Percentiles rank a stretch among this genome's conserved stretches.
These are phyloP conservation scores for Xylaria scruposa DNA, from an alignment of 495 filamentous ascomycete species.

Conservation along the genomic window DNA sequence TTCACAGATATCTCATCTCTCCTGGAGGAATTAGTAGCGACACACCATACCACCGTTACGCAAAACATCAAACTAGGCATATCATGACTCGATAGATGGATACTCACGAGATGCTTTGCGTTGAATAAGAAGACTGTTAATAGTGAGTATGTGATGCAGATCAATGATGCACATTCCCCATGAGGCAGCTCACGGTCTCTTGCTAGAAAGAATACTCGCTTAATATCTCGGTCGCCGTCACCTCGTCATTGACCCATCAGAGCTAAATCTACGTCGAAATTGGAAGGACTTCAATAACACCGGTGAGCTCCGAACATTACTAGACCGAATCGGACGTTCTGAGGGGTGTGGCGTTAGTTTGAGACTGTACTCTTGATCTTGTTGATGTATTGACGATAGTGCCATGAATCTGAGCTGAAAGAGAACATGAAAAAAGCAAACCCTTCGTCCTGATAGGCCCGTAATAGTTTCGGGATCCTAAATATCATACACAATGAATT, in stretches of 20 bases:
- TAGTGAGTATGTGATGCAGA: not conserved
- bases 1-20: not conserved
- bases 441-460: not conserved
- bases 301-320: conserved; percentile 4
- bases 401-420: not conserved
- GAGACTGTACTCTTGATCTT: not conserved
- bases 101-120: not conserved
- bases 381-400: not conserved
- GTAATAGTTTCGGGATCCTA: not conserved
- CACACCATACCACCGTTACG: not conserved
- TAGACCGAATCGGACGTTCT: not conserved
- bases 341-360: not conserved
- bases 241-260: not conserved
- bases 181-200: not conserved
- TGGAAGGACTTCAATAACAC: not conserved
- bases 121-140: not conserved
- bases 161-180: not conserved
- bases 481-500: not conserved
- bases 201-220: not conserved
- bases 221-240: not conserved
- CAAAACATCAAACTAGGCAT: not conserved
- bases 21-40: not conserved
- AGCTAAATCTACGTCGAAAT: not conserved
- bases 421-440: not conserved
- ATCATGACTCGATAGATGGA: not conserved